These are phyloP conservation scores for Sporothrix pallida DNA, from an alignment of 2,329 filamentous ascomycete genomes.

Conservation along the genomic window DNA sequence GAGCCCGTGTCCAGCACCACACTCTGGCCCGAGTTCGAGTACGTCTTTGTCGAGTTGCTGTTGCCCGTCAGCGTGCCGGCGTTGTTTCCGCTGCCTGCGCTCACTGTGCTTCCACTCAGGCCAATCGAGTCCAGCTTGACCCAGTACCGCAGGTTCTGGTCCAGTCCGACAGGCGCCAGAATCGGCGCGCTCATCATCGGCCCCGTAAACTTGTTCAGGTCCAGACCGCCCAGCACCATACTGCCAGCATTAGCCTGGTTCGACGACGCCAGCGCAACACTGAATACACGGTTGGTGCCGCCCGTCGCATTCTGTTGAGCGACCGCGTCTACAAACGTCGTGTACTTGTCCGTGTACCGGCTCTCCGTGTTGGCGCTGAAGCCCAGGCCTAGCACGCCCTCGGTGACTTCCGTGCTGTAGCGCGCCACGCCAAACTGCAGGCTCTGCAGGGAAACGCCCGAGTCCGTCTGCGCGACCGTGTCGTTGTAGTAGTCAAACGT, in stretches of 20 bases:
- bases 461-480: slow-evolving; percentile 42
- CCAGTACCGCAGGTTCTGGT: slow-evolving; percentile 44
- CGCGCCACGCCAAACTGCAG: slow-evolving; percentile 45
- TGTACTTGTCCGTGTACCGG: slow-evolving; percentile 38
- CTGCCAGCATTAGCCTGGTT: slow-evolving; percentile 36
- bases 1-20: slow-evolving; percentile 58
- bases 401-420: slow-evolving; percentile 42
- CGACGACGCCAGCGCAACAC: slow-evolving; percentile 39
- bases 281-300: slow-evolving; percentile 37
- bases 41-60: slow-evolving; percentile 35
- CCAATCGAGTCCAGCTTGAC: slow-evolving; percentile 44
- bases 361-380: slow-evolving; percentile 38
- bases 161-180: slow-evolving; percentile 42
- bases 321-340: slow-evolving; percentile 44
- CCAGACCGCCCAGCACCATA: slow-evolving; percentile 49
- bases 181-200: slow-evolving; percentile 52
- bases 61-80: slow-evolving; percentile 23
- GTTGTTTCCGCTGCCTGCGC: slow-evolving; percentile 24
- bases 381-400: slow-evolving; percentile 46
- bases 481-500: slow-evolving; percentile 43
- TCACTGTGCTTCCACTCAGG: slow-evolving; percentile 38
- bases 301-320: slow-evolving; percentile 41
- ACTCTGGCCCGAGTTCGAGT: slow-evolving; percentile 38
- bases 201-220: slow-evolving; percentile 54
- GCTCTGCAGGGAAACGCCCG: slow-evolving; percentile 40